Base-by-base conservation (phyloP, 1,139 yeast genomes). In the Geotrichum phurueaensis region DNA sequence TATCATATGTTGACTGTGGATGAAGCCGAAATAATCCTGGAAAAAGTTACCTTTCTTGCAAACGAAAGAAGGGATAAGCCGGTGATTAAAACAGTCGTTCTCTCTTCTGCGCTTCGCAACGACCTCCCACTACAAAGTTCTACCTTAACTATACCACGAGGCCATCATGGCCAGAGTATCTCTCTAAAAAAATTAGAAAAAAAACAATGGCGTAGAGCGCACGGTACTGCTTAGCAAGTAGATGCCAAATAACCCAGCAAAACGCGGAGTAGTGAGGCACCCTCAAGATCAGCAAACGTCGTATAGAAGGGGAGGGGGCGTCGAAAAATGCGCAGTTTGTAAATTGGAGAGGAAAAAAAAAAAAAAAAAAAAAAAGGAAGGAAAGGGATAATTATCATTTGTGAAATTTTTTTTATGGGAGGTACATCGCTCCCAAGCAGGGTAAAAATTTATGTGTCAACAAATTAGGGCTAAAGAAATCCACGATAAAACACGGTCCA, bases 1-100 rank as follows among this genome's bases (percentile, higher is more conserved):
- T n/a, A 29, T 47, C 20, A 54, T n/a, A n/a, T 54, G 57, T 54
- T 25, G 57, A 54, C 57, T 51, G 57, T 51, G 51, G 48, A 54
- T 54, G 57, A 54, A 54, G 48, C 57, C 57, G 43, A 54, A 54
- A 54, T 54, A 20, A 47, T 29, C 57, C 48, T 54, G 22, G 52
- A 18, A 18, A 52, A 31, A 33, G 18, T n/a, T n/a, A n/a, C 12
- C 31, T 29, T 47, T 36, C 43, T 36, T 36, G 43, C 43, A 36
- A 36, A 36, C 6, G 43, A 36, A 36, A 36, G 43, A 36, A 36
- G 43, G 33, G 52, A 54, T 20, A 15, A 54, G 48, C 48, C 57
- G 52, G 57, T 51, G 57, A 54, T 54, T 54, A 54, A 54, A 54
- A n/a, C 33, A 18, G 29, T 25, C 25, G 5, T 23, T 51, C 23